Conservation (phyloP, 2,329 filamentous ascomycete species). For the Tothia fuscella region DNA sequence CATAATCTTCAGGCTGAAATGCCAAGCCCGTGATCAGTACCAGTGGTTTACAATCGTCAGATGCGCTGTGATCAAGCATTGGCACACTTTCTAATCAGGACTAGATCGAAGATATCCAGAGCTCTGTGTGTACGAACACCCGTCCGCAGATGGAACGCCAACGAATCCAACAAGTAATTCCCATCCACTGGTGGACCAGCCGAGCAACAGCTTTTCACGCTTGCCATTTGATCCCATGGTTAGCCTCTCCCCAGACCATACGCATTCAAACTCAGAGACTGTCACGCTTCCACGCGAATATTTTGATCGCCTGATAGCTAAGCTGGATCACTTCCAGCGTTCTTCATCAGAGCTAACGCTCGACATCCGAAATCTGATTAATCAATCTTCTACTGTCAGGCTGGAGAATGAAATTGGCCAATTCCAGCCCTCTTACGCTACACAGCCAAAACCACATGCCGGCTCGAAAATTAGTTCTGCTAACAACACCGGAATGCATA, state of each 20-base stretch:
- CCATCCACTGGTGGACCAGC: too few species aligned
- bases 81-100: neutral
- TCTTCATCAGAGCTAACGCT: slow-evolving; percentile 3
- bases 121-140: slow-evolving; percentile 9
- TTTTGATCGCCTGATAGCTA: slow-evolving; percentile 5
- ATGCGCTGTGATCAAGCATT: too few species aligned
- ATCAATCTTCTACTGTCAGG: slow-evolving; percentile 5
- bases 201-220: too few species aligned
- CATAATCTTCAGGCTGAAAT: too few species aligned
- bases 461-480: slow-evolving; percentile 13
- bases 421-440: neutral
- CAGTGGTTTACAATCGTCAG: too few species aligned
- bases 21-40: too few species aligned
- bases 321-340: slow-evolving; percentile 5
- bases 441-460: neutral
- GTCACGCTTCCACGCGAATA: slow-evolving; percentile 9
- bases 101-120: slow-evolving; percentile 10
- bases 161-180: neutral
- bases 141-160: neutral
- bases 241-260: neutral
- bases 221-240: neutral
- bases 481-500: slow-evolving; percentile 44
- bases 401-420: slow-evolving; percentile 18
- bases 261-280: neutral
- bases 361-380: slow-evolving; percentile 6